Base-by-base conservation (phyloP, 225 moss, liverwort and hornwort genomes). In the Sphagnum tenellum region DNA sequence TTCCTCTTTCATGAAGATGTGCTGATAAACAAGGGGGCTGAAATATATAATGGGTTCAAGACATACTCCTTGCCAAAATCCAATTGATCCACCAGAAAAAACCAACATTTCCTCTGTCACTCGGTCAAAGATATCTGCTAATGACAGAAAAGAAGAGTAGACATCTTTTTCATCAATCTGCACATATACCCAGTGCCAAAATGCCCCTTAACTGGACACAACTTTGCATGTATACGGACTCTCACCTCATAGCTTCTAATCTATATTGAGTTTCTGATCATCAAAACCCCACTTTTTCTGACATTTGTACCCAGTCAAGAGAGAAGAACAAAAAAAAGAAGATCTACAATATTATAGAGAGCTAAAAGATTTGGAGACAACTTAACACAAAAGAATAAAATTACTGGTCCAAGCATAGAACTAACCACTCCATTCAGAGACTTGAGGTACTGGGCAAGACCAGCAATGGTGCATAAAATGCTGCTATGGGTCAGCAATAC, bases 31-130 rank as follows among this genome's bases (percentile, higher is more conserved):
- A 0, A 29, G 29, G 29, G 29, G 29, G 29, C 29, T 29, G 29
- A 29, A 29, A 1, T 7, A 2, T 46, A n/a, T 46, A 61, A 60
- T 44, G 5, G 45, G 8, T 64, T 1, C 48, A 53, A 57, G 56
- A 70, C 82, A 10, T 77, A 90, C 88, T 82, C 91, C 91, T 77
- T 86, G 89, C 91, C 91, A 91, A 70, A 79, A 91, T 56, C 89
- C 91, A 63, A 91, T 89, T 57, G 78, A 82, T 5, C 73, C 91
- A 9, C 91, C 91, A 49, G 63, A 14, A 69, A 75, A 81, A 51
- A 82, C 74, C 61, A 84, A 69, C 71, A 89, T 73, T 66, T 89
- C 89, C 77, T 91, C 91, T 5, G 84, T 80, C 5, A 80, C 75
- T 71, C 89, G 82, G 69, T 91, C 91, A 73, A 86, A 91, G 45